Percentiles rank a stretch among this genome's conserved stretches.
These are phyloP conservation scores for Rhizophagus clarus DNA, from an alignment of 192 early-diverging fungal species.

Conservation along the genomic window DNA sequence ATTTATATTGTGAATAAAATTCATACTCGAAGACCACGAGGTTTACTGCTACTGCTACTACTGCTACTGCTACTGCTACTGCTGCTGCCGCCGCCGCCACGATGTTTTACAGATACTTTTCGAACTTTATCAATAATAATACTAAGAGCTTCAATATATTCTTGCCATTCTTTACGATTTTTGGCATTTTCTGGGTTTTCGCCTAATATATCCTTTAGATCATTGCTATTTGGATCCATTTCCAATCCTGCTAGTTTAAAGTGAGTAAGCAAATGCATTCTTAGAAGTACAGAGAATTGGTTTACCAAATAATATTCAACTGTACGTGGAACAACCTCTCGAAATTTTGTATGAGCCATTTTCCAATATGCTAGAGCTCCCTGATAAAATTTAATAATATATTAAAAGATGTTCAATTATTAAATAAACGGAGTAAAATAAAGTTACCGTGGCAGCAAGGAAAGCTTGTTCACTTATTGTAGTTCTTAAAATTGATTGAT, in stretches of 20 bases:
- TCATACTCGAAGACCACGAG: no score
- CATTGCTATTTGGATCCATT: neutral
- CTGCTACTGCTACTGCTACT: neutral
- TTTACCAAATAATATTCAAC: slow-evolving; percentile 2
- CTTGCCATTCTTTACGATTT: neutral
- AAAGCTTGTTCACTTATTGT: neutral
- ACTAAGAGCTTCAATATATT: neutral
- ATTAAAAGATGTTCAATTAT: no score
- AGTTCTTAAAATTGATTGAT: neutral
- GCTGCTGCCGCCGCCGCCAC: neutral
- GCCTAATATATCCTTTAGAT: neutral
- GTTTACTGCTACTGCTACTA: no score
- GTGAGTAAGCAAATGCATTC: neutral
- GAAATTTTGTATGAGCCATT: neutral
- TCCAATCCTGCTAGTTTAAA: neutral
- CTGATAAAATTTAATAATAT: no score
- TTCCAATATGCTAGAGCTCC: slow-evolving; percentile 3
- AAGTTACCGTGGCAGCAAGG: neutral
- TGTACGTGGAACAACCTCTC: neutral
- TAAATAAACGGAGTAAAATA: no score
- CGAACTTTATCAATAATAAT: neutral
- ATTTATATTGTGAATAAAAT: no score
- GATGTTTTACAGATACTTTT: neutral
- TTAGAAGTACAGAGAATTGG: neutral
- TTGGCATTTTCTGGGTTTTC: neutral